Conservation (phyloP, 768 basidiomycete species). For the Mycena metata region DNA sequence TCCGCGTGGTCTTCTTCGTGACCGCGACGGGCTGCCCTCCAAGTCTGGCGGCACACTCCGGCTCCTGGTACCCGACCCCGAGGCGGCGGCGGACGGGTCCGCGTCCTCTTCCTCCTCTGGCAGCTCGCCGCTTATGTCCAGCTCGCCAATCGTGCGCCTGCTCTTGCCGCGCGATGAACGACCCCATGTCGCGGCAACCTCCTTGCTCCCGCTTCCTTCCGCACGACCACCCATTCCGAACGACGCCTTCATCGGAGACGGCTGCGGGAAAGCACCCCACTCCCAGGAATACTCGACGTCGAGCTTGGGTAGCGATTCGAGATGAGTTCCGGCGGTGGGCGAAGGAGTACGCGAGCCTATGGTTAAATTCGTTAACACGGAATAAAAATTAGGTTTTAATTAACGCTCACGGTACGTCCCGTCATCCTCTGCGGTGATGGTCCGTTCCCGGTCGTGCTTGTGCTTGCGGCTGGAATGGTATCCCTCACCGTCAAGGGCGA, state of each 20-base stretch:
- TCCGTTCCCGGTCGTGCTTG: slow-evolving; percentile 55
- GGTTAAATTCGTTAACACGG: not conserved
- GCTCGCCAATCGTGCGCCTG: slow-evolving; percentile 19
- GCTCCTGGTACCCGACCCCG: slow-evolving; percentile 56
- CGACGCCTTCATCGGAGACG: slow-evolving; percentile 71
- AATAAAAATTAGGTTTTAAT: not conserved
- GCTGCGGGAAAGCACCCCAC: slow-evolving; percentile 91
- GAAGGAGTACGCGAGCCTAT: slow-evolving; percentile 44
- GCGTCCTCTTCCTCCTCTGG: slow-evolving; percentile 46
- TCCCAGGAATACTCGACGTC: slow-evolving; percentile 88
- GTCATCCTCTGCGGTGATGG: slow-evolving; percentile 52
- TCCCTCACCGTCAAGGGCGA: slow-evolving; percentile 87
- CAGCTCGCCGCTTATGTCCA: slow-evolving; percentile 10
- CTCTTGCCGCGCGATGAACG: slow-evolving; percentile 29
- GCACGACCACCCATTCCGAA: slow-evolving; percentile 64
- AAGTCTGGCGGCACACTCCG: slow-evolving; percentile 70
- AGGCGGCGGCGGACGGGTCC: slow-evolving; percentile 41
- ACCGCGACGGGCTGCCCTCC: slow-evolving; percentile 55
- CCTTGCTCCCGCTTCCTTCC: slow-evolving; percentile 42
- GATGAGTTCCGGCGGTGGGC: slow-evolving; percentile 23
- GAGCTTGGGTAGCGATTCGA: slow-evolving; percentile 21
- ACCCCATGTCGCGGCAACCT: slow-evolving; percentile 32
- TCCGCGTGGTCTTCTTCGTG: slow-evolving; percentile 28
- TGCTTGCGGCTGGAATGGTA: slow-evolving; percentile 70
- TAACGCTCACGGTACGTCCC: slow-evolving; percentile 24